Evolutionary conservation across 225 moss, liverwort and hornwort genomes (phyloP).

Genomic region (Polytrichum commune): DNA sequence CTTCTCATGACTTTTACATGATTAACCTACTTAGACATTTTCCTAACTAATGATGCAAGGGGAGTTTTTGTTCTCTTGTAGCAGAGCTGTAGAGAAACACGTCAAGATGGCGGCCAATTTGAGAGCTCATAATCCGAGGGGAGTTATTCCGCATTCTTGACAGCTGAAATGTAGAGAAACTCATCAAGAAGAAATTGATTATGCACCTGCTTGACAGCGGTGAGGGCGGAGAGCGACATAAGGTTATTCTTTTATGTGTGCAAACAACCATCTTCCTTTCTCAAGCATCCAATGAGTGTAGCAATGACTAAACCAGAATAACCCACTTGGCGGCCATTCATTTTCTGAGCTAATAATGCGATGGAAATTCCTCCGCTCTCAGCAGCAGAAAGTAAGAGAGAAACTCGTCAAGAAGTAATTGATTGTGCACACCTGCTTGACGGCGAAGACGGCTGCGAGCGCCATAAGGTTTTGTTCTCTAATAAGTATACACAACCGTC

Average conservation of each 20-base stretch:
- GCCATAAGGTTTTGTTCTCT: not conserved
- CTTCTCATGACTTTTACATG: too few species aligned
- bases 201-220: not conserved
- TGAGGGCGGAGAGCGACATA: not conserved
- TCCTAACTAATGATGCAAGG: too few species aligned
- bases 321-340: too few species aligned
- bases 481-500: not conserved
- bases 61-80: too few species aligned
- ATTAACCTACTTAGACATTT: too few species aligned
- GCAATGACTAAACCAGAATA: too few species aligned
- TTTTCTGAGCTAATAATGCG: too few species aligned
- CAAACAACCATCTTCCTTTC: too few species aligned
- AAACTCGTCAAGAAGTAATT: not conserved
- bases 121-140: not conserved
- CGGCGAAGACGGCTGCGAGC: not conserved
- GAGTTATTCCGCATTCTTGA: not conserved
- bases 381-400: not conserved
- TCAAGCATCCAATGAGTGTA: too few species aligned
- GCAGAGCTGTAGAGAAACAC: too few species aligned
- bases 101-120: too few species aligned
- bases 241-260: not conserved
- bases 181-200: not conserved
- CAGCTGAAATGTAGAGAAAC: not conserved
- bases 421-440: slow-evolving; percentile 10
- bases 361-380: not conserved